Conservation (phyloP, 768 basidiomycete species). For the Mycena venus region DNA sequence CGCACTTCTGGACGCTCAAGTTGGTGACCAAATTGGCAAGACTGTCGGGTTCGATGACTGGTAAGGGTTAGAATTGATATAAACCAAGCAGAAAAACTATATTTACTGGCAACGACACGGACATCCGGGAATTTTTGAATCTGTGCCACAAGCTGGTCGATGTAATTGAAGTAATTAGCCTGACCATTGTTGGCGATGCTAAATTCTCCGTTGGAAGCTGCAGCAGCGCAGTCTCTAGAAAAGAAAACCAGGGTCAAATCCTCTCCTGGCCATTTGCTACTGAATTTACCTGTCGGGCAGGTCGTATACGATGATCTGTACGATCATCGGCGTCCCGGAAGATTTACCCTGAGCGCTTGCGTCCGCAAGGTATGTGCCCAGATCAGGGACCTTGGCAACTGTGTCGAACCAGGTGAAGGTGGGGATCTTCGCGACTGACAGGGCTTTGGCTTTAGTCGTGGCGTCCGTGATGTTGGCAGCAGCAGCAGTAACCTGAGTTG, state of each 20-base stretch:
- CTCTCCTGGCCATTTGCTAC: neutral
- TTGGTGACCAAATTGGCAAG: conserved; percentile 80
- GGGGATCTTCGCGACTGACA: conserved; percentile 67
- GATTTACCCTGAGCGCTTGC: conserved; percentile 60
- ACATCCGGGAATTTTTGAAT: conserved; percentile 70
- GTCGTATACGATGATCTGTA: conserved; percentile 70
- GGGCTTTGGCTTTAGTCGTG: conserved; percentile 63
- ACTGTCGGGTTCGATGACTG: conserved; percentile 75
- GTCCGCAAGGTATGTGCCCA: conserved; percentile 70
- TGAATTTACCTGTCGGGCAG: conserved; percentile 55
- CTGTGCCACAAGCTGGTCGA: conserved; percentile 72
- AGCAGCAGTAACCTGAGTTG: conserved; percentile 55
- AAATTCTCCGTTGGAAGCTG: conserved; percentile 78
- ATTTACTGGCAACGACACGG: conserved; percentile 63
- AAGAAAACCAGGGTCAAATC: neutral
- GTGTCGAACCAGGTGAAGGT: conserved; percentile 75
- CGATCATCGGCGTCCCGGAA: conserved; percentile 61
- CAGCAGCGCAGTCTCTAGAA: conserved; percentile 72
- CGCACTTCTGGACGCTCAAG: conserved; percentile 69
- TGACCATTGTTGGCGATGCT: conserved; percentile 68
- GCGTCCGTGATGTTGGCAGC: conserved; percentile 63
- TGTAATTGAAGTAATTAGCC: conserved; percentile 69
- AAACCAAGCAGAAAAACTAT: neutral
- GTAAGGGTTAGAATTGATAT: neutral
- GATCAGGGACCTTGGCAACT: conserved; percentile 65